Base-by-base conservation (phyloP, 441 rosid species). In the Biscutella laevigata region DNA sequence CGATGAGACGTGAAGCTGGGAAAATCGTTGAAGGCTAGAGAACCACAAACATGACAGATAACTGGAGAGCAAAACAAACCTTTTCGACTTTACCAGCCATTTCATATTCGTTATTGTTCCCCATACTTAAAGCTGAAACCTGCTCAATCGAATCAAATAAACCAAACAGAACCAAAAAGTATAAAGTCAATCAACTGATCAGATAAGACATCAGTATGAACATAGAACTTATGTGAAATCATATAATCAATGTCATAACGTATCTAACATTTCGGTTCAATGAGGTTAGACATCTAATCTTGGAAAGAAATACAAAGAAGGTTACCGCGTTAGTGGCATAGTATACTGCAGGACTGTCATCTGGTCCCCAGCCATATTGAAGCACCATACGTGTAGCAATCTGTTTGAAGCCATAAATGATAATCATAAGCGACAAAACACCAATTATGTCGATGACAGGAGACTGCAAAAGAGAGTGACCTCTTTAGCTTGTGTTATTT, bases 291-390 rank as follows among this genome's bases (percentile, higher is more conserved):
- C 25, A 35, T 25, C 16, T 19, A 43, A 7, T 43, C 36, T 21
- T 66, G 20, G 22, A 35, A 52, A 33, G 41, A 29, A 39, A 42
- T 25, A 39, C 19, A 66, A 64, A 38, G 53, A 48, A 30, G 22
- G 49, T 61, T 88, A 91, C 98, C 87, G 94, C 91, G 28, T 74
- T 77, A 54, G 65, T 76, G 30, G 81, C 80, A 45, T 78, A 80
- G 81, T 85, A 83, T 38, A 88, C 73, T 33, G 94, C 96, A 35
- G 95, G 91, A 74, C 84, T 88, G 67, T 88, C 96, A 67, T 91
- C 95, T 15, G 98, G 96, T 19, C 96, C 98, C 98, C 98, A 91
- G 6, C 96, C 98, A 64, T 85, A 91, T 57, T 88, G 94, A 74
- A 87, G 83, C 71, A 91, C 96, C 98, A 91, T 91, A 55, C 94